Conservation (phyloP, 2,329 filamentous ascomycete genomes). For the Aspergillus pseudonomiae region DNA sequence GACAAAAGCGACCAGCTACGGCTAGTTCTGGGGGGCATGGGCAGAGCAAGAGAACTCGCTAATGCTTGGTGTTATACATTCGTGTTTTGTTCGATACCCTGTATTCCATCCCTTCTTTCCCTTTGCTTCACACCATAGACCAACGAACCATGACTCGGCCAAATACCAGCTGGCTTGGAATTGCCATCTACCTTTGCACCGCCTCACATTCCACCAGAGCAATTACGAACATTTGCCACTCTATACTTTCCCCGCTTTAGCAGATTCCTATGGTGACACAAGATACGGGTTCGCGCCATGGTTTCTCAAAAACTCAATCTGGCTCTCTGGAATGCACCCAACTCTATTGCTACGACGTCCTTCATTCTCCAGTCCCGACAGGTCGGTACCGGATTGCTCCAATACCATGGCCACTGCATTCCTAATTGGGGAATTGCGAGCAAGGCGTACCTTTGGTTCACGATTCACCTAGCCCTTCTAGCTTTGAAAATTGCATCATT, state of each 20-base stretch:
- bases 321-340: constrained; percentile 6
- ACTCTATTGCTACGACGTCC: constrained; percentile 9
- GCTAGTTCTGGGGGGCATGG: constrained; percentile 26
- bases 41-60: constrained; percentile 38
- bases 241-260: background rate
- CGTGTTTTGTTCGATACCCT: constrained; percentile 6
- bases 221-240: background rate
- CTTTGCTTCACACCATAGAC: background rate
- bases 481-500: background rate
- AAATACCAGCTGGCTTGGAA: constrained; percentile 1
- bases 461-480: background rate
- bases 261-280: constrained; percentile 7
- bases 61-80: constrained; percentile 12
- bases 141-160: background rate
- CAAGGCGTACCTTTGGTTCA: background rate
- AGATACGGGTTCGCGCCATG: constrained; percentile 5
- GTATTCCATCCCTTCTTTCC: background rate
- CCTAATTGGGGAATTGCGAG: background rate
- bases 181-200: background rate
- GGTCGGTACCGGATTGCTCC: background rate
- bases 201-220: background rate
- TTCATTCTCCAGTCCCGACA: constrained; percentile 6
- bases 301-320: constrained; percentile 1
- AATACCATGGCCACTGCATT: constrained; percentile 3
- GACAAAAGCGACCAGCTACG: constrained; percentile 38